Base-by-base conservation (phyloP, 257 asterid species). In the Salvia splendens region DNA sequence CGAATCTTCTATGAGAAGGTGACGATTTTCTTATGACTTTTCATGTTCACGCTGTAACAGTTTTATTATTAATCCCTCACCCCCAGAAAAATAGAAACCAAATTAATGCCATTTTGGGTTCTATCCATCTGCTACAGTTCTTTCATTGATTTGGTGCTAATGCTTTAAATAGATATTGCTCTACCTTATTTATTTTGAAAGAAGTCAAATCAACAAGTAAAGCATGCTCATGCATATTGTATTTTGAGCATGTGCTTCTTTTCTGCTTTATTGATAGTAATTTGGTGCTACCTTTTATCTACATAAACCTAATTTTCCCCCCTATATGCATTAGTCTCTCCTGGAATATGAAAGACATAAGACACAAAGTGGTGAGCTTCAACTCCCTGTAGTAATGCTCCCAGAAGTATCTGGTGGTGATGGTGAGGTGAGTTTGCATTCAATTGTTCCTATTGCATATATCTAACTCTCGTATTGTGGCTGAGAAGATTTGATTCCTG, bases 1-100 rank as follows among this genome's bases (percentile, higher is more conserved):
- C 94, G 97, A 70, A 89, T 92, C 67, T 92, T 92, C 72, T 92
- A 92, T 67, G 98, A 92, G 84, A 92, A 92, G 98, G 98, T 86
- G 75, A 67, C 41, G 53, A 45, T 60, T 47, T 59, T 49, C 35
- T 42, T 14, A 36, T 4, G 28, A 33, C 36, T 33, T 51, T 52
- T 61, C 24, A 20, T 20, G 24, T 51, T 45, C 28, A 30, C 47
- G 52, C 14, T 60, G 43, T 12, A 51, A 64, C 7, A 40, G 38
- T 33, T 40, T 40, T 1, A 6, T 40, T 40, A 40, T 40, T 7
- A 40, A 40, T 7, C 11, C 45, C 45, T 3, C 45, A 40, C 55
- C 30, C 55, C 12, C 14, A 47, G n/a, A 4, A 3, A 47, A 14
- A 47, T n/a, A n/a, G 20, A n/a, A 14, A 2, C 24, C 14, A n/a